Base-by-base conservation (phyloP, 2,329 filamentous ascomycete genomes). In the Chaetomiaceae sp. region DNA sequence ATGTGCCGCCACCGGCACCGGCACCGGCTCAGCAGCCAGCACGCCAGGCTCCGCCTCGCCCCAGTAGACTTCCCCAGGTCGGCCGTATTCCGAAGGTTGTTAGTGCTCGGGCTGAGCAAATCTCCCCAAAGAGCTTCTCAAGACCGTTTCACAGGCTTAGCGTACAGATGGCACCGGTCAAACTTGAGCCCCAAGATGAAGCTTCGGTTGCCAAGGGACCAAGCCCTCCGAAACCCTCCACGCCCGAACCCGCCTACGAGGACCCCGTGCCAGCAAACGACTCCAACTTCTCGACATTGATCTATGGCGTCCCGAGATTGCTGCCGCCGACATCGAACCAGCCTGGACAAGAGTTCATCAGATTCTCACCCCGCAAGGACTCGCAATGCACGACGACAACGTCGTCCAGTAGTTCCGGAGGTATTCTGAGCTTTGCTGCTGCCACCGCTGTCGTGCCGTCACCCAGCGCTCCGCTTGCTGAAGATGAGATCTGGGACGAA, bases 401-500 rank as follows among this genome's bases (percentile, higher is more conserved):
- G 2, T 83, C 81, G 4, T 86, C 87, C 1, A 88, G 82, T 63
- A 89, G 81, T 51, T 61, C 60, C 61, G 89, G 87, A 2, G 82
- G 81, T 0, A 69, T 78, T 13, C 72, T 77, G 46, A 82, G 79
- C 51, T 83, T 79, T 58, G 76, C 77, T 11, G 79, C 79, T 5
- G 81, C 84, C 3, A 87, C 84, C 14, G 85, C 87, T 6, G 71
- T 89, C 2, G 74, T 87, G 20, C 86, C 87, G 0, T 72, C 75
- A 3, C 75, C 81, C 1, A 75, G 75, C 40, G 81, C 83, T 4
- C 84, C 82, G 0, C 77, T 85, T 4, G 82, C 74, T 1, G 88
- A 95, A 59, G 92, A 96, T 62, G 92, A 96, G 65, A 80, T 96
- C 1, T 97, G 92, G 92, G 85, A 91, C 47, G 92, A 95, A 69